phyloP scores from a whole-genome alignment of 208 protist species.

The Strigomonas galati region DNA sequence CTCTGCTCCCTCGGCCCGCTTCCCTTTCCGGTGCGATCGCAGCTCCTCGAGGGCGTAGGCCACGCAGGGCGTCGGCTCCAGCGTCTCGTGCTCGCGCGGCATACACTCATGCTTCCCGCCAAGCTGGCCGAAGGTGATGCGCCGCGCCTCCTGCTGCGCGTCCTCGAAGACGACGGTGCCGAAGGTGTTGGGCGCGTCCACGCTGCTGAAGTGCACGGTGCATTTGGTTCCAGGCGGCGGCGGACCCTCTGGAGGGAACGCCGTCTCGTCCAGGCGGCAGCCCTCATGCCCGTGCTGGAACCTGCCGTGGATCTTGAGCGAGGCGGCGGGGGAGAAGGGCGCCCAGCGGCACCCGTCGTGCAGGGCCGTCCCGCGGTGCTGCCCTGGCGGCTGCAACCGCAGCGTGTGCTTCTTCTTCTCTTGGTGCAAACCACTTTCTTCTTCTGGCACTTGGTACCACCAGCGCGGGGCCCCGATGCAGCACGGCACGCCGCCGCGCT shows the following conservation, averaged over 20 bases:
- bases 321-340: conserved; percentile 51
- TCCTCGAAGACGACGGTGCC: conserved; percentile 61
- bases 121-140: conserved; percentile 7
- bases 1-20: background rate
- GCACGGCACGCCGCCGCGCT: conserved; percentile 51
- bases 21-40: background rate
- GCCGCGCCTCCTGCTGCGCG: conserved; percentile 19
- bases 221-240: conserved; percentile 20
- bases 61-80: conserved; percentile 25
- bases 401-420: background rate
- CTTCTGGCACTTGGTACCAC: conserved; percentile 60
- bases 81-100: background rate
- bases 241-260: conserved; percentile 4
- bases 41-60: conserved; percentile 23
- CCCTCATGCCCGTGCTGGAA: conserved; percentile 48
- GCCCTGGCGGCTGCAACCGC: background rate
- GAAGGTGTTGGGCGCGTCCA: conserved; percentile 72
- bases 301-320: conserved; percentile 38
- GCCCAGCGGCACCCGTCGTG: conserved; percentile 41
- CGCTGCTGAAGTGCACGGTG: conserved; percentile 70
- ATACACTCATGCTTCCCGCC: conserved; percentile 5
- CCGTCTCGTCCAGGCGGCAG: conserved; percentile 31
- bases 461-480: conserved; percentile 79
- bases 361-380: conserved; percentile 6
- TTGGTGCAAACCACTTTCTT: background rate